Conservation (phyloP, 768 basidiomycete species). For the Agaricus blazei region DNA sequence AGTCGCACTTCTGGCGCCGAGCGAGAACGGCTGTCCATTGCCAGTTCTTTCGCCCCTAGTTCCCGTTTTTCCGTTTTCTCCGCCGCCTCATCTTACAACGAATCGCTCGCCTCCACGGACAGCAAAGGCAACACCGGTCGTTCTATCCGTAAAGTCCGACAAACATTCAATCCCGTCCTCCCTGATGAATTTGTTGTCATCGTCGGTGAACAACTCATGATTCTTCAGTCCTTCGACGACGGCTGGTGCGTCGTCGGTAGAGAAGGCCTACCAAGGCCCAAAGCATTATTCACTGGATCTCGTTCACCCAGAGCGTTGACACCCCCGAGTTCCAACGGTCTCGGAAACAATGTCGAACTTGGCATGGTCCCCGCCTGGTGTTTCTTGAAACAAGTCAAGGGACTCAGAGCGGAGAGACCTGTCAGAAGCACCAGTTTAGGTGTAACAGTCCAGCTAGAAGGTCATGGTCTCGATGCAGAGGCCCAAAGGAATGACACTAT, state of each 20-base stretch:
- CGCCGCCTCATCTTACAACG: slow-evolving; percentile 12
- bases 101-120: slow-evolving; percentile 30
- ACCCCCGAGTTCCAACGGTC: slow-evolving; percentile 16
- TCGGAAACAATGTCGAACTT: slow-evolving; percentile 43
- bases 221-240: slow-evolving; percentile 69
- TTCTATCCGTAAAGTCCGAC: slow-evolving; percentile 50
- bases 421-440: slow-evolving; percentile 61
- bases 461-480: slow-evolving; percentile 26
- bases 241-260: slow-evolving; percentile 77
- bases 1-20: background rate
- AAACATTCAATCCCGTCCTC: slow-evolving; percentile 62
- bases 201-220: slow-evolving; percentile 53
- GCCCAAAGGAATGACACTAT: slow-evolving; percentile 41
- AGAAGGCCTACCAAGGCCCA: slow-evolving; percentile 30
- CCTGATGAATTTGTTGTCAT: slow-evolving; percentile 66
- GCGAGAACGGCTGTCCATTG: slow-evolving; percentile 12
- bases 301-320: background rate
- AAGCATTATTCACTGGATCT: slow-evolving; percentile 31
- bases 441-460: slow-evolving; percentile 51
- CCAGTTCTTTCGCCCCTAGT: slow-evolving; percentile 6
- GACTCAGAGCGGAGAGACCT: slow-evolving; percentile 57
- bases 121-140: slow-evolving; percentile 23
- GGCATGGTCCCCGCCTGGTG: slow-evolving; percentile 77
- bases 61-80: slow-evolving; percentile 5
- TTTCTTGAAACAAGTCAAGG: slow-evolving; percentile 60